Evolutionary conservation across 164 flowering plant species (phyloP), one percentile per base, ranked within the genome.

Genomic region (Kalanchoe fedtschenkoi): DNA sequence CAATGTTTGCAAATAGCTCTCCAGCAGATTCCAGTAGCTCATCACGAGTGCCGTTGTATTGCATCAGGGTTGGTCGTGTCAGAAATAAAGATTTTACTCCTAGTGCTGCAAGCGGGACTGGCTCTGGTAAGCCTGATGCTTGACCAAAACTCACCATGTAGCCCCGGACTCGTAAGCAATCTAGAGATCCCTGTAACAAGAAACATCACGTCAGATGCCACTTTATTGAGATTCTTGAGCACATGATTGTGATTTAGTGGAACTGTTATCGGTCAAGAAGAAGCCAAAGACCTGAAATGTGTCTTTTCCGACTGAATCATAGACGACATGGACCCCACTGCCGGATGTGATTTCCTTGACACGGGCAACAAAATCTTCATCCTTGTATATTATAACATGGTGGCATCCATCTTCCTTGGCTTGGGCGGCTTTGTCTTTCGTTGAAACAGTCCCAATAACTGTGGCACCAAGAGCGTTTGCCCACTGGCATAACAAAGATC

Each of bases 371-470:
- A 92, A 86, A 69, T 89, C 88, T 72, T 89, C 95, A 29, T 86
- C 77, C 47, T 64, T 84, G 62, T 83, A 87, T 34, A 84, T 65
- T 34, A 92, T 86, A 9, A 76, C 81, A 76, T 92, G 91, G 65
- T 84, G 85, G 51, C 91, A 86, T 44, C 96, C 90, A 77, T 88
- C 91, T 16, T 77, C 88, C 72, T 78, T 81, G 63, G 96, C 96
- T 70, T 89, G 96, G 32, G 74, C 80, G 15, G 93, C 96, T 66
- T 92, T 89, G 74, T 84, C 91, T 68, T 80, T 74, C 9, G 86
- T 86, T 42, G 96, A 87, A 61, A 92, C 98, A 28, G 96, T 86
- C 33, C 98, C 96, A 66, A 92, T 87, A 13, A 92, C 96, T 57
- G 89, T 89, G 60, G 98, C 98, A 59, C 92, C 95, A 53, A 89